Base-by-base conservation (phyloP, 169 alveolate genomes). In the Eimeria sp. region DNA sequence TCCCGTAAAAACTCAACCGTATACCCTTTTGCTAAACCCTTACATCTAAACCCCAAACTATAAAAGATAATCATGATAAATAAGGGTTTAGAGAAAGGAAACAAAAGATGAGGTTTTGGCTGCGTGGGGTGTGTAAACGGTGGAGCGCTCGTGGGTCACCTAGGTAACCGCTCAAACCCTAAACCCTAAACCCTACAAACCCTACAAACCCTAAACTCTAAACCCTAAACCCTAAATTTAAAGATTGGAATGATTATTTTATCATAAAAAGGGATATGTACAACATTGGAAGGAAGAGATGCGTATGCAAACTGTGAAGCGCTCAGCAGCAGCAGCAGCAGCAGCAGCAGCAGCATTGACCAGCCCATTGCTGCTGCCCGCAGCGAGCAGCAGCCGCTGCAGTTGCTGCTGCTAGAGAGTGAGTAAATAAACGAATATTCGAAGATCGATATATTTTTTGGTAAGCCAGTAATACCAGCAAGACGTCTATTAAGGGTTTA, bases 201-300 rank as follows among this genome's bases (percentile, higher is more conserved):
- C 25, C 45, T 22, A 22, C 84, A 25, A 34, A 73, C 54, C 86
- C 58, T 34, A 27, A 75, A 75, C 86, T n/a, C 86, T 75, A 75
- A 75, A 75, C 86, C 86, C 58, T 75, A 75, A 75, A 75, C 86
- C 86, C 86, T 75, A 75, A 75, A 43, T 18, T 34, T 49, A 22
- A 16, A 1, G 18, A 54, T 16, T 1, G 4, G 18, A 9, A 0
- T 16, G 4, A 54, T 54, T 54, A 11, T 54, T 54, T 16, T 11
- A 54, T 11, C 18, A 54, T 54, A 54, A 54, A 54, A 54, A 3
- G 2, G 22, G 2, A 54, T 11, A 11, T 11, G 18, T 54, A 11
- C 1, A 54, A 54, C 18, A 11, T 54, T 54, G 18, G 22, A 11
- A 11, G 18, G 18, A 54, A 54, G 63, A 54, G 63, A 11, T 54